A percentile compares a stretch with the other conserved stretches of the same genome.
Evolutionary conservation across 495 filamentous ascomycete species (phyloP).

Genomic region (Hypoxylon lienhwacheense): DNA sequence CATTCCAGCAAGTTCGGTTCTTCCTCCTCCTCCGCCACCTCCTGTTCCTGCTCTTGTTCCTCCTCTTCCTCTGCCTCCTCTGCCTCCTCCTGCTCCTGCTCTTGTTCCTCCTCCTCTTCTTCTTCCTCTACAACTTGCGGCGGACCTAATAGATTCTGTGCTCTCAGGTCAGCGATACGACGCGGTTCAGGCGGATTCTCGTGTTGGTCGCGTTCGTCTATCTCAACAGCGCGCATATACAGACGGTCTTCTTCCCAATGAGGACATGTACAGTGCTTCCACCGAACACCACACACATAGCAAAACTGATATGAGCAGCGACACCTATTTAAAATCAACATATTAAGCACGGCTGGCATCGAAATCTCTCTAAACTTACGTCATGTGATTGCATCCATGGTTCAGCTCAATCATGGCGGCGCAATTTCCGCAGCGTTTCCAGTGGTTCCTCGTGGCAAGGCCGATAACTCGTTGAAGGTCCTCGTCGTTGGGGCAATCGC

Average conservation of each 20-base stretch:
- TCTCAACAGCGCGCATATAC: constrained; percentile 35
- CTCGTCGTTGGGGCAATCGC: constrained; percentile 71
- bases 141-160: background rate
- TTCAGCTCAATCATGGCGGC: constrained; percentile 69
- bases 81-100: too few species aligned
- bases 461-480: constrained; percentile 63
- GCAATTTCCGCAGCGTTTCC: constrained; percentile 75
- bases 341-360: background rate
- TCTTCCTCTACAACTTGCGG: background rate
- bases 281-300: constrained; percentile 55
- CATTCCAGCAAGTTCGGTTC: too few species aligned
- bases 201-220: constrained; percentile 37
- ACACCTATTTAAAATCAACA: constrained; percentile 46
- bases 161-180: background rate
- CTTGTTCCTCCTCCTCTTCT: constrained; percentile 26
- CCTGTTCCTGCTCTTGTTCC: constrained; percentile 20
- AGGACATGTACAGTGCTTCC: constrained; percentile 54
- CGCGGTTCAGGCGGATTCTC: too few species aligned
- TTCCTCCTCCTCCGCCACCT: background rate
- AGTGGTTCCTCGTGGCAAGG: constrained; percentile 65
- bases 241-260: constrained; percentile 46
- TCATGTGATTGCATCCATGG: constrained; percentile 82
- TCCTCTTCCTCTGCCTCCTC: constrained; percentile 20
- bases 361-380: constrained; percentile 44
- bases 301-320: constrained; percentile 59